Conservation (phyloP, 2,329 filamentous ascomycete species). For the Penicillium concentricum region DNA sequence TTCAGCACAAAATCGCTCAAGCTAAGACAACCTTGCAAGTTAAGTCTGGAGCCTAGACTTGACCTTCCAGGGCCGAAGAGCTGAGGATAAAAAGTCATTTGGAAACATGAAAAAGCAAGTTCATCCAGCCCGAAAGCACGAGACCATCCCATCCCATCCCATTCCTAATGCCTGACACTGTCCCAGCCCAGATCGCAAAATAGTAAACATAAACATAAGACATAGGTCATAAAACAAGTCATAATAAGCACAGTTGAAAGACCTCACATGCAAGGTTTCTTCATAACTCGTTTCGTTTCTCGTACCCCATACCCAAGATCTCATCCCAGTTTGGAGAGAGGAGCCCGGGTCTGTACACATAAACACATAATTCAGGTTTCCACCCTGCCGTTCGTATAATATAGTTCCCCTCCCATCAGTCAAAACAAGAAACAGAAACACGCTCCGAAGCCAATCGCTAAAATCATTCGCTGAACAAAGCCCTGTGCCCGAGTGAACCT, state of each 20-base stretch:
- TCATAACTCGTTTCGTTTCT: conserved; percentile 14
- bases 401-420: conserved; percentile 9
- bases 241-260: conserved; percentile 3
- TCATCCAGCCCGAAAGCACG: neutral
- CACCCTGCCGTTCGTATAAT: conserved; percentile 13
- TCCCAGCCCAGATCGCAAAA: neutral
- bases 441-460: conserved; percentile 18
- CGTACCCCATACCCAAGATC: conserved; percentile 9
- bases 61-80: neutral
- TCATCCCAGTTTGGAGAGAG: neutral
- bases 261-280: conserved; percentile 5
- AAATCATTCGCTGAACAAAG: conserved; percentile 8
- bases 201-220: conserved; percentile 3
- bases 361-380: conserved; percentile 5
- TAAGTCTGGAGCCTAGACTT: neutral
- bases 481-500: conserved; percentile 1
- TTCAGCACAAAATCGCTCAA: neutral
- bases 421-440: conserved; percentile 17
- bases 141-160: neutral
- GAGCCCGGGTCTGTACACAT: conserved; percentile 10
- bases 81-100: neutral
- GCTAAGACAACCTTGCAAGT: neutral
- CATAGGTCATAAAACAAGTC: neutral
- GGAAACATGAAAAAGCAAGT: neutral
- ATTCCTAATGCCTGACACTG: neutral